Base-by-base conservation (phyloP, 1,284 basidiomycete species). In the Neolentinus lepideus region DNA sequence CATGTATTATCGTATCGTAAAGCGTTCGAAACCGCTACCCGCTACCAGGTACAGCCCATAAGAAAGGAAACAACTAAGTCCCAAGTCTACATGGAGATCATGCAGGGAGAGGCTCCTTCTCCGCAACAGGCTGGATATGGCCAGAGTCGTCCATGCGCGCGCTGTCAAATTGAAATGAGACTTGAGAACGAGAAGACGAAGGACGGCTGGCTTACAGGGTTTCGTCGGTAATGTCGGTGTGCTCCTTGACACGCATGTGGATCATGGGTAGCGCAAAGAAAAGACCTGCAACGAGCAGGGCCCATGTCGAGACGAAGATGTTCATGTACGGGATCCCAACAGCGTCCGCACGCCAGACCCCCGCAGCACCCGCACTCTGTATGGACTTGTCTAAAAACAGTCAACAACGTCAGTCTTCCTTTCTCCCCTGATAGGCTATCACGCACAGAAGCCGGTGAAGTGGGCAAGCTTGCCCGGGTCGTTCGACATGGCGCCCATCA, bases 401-500 rank as follows among this genome's bases (percentile, higher is more conserved):
- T n/a, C n/a, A n/a, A n/a, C n/a, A n/a, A n/a, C n/a, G n/a, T n/a
- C n/a, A n/a, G n/a, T n/a, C n/a, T n/a, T n/a, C n/a, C n/a, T n/a
- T n/a, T n/a, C n/a, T n/a, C n/a, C n/a, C n/a, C n/a, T n/a, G n/a
- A n/a, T 43, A 25, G 8, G 25, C n/a, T n/a, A n/a, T n/a, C 27
- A 69, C 73, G 60, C 61, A 74, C 75, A 77, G 58, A 78, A 75
- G 10, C 77, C 77, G 24, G 73, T 67, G 59, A 78, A 72, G 59
- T 76, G 73, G 6, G 77, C 76, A 21, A 79, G 70, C 62, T 75
- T 74, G n/a, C 68, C 69, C 3, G 75, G 72, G 57, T 77, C 71
- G 58, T 78, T 77, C 45, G 71, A 72, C 71, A 79, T 74, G 33
- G 75, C 72, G 27, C 77, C 76, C 71, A 76, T 75, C 62, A 80